These are phyloP conservation scores for Farysia itapuensis DNA, from an alignment of 1,284 basidiomycete genomes.

Conservation along the genomic window DNA sequence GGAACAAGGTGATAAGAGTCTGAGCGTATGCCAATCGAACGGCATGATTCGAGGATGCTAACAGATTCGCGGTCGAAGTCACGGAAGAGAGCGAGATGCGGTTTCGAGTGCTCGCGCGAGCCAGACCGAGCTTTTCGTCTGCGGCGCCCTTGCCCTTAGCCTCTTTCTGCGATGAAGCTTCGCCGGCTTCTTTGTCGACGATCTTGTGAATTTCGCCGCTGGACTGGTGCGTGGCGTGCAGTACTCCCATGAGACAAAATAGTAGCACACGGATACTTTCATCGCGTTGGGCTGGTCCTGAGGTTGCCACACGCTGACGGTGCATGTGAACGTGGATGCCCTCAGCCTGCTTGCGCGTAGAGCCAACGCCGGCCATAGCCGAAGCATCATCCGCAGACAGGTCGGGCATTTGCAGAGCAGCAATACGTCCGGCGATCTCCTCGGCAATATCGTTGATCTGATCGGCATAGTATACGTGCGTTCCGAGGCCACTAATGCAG, in stretches of 20 bases:
- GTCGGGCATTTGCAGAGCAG: constrained; percentile 71
- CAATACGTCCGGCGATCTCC: constrained; percentile 78
- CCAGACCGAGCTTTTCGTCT: constrained; percentile 18
- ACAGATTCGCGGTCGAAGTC: constrained; percentile 34
- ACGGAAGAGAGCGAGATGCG: constrained; percentile 34
- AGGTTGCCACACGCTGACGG: constrained; percentile 45
- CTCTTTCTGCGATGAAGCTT: not conserved
- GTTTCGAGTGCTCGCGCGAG: constrained; percentile 41
- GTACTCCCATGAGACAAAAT: constrained; percentile 72
- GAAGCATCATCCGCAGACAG: constrained; percentile 58
- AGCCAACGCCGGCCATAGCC: constrained; percentile 58
- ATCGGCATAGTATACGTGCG: constrained; percentile 92
- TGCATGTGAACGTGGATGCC: constrained; percentile 31
- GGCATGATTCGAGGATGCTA: constrained; percentile 40
- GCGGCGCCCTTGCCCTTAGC: constrained; percentile 34
- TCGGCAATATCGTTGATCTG: constrained; percentile 90
- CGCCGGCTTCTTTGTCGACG: constrained; percentile 7
- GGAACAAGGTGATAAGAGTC: constrained; percentile 44
- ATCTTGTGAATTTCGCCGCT: constrained; percentile 56
- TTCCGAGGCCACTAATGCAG: constrained; percentile 79
- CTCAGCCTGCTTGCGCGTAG: constrained; percentile 29
- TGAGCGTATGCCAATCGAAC: constrained; percentile 49
- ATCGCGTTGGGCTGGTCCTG: constrained; percentile 62
- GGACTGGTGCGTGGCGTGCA: constrained; percentile 69
- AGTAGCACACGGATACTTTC: constrained; percentile 75